Evolutionary conservation across 2,329 filamentous ascomycete genomes (phyloP), one percentile per base, ranked within the genome.

Genomic region (Lizonia empirigonia): DNA sequence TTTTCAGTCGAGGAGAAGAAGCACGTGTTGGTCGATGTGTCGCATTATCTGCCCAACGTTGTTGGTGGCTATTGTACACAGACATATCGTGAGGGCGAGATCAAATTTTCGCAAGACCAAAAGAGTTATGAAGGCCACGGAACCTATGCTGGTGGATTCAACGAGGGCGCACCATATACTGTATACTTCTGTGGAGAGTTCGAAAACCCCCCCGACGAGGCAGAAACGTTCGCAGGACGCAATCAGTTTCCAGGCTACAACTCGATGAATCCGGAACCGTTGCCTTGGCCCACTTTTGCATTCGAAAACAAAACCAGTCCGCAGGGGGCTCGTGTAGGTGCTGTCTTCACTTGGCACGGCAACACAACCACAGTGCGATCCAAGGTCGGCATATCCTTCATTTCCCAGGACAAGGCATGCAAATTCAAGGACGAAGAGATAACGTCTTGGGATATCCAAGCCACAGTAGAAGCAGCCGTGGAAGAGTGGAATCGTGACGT

Each of bases 351-450:
- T 1, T 83, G 79, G 63, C 54, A 65, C 44, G 35, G 55, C 56
- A 61, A 62, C 2, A 50, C 62, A 7, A 62, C 71, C 0, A 69
- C 62, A 0, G 59, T 83, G 16, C 74, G 66, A 6, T 82, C 81
- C 0, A 75, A 77, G 40, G 72, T 80, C 12, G 78, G 78, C 0
- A 72, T 81, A 16, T 81, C 79, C 0, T 80, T 76, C 64, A 75
- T 80, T 12, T 80, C 78, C 0, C 62, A 65, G 5, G 74, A 75
- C 13, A 77, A 78, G 50, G 79, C 79, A 1, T 81, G 79, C 44
- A 58, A 60, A 16, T 79, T 77, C 56, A 71, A 75, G 9, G 63
- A 77, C 6, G 51, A 64, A 6, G 77, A 81, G 50, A 76, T 81
- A 4, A 62, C 72, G 0, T 62, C 69, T 1, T 77, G 74, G 67